Base-by-base conservation (phyloP, 2,329 filamentous ascomycete genomes). In the Zasmidium angulare region DNA sequence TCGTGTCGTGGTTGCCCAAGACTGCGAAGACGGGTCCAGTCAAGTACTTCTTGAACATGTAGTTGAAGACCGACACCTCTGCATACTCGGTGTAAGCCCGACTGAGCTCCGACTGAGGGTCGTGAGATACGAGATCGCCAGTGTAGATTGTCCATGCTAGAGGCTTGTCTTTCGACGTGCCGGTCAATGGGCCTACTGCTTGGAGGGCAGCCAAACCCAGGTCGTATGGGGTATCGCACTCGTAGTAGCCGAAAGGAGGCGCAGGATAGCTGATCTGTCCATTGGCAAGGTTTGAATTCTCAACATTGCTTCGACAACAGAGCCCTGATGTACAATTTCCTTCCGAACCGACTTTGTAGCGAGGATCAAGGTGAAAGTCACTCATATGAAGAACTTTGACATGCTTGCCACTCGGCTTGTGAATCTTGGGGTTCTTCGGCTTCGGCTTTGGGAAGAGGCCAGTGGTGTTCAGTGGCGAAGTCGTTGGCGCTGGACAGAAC, bases 171-270 rank as follows among this genome's bases (percentile, higher is more conserved):
- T 70, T 68, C 2, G 78, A 79, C 9, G 83, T 85, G 2, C 83
- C 83, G 1, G 83, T 85, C 66, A 86, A 68, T 6, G 83, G 79
- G 1, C 76, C 81, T 43, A 86, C 78, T 1, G 84, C 80, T 68
- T 85, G 79, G 17, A 86, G 69, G 19, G 82, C 83, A 9, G 83
- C 81, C 4, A 84, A 74, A 11, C 78, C 81, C 6, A 86, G 75
- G 55, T 82, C 83, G 62, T 84, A 85, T 1, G 84, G 84, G 7
- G 82, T 82, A 66, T 86, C 84, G 65, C 84, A 86, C 19, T 75
- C 74, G 70, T 79, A 86, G 21, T 79, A 76, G 2, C 84, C 84
- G 66, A 82, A 86, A 0, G 82, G 70, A 1, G 82, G 78, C 9
- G 84, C 82, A 2, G 82, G 76, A 48, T 82, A 69, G 11, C 75